Base-by-base conservation (phyloP, 1,284 basidiomycete species). In the Moniliella sp. region DNA sequence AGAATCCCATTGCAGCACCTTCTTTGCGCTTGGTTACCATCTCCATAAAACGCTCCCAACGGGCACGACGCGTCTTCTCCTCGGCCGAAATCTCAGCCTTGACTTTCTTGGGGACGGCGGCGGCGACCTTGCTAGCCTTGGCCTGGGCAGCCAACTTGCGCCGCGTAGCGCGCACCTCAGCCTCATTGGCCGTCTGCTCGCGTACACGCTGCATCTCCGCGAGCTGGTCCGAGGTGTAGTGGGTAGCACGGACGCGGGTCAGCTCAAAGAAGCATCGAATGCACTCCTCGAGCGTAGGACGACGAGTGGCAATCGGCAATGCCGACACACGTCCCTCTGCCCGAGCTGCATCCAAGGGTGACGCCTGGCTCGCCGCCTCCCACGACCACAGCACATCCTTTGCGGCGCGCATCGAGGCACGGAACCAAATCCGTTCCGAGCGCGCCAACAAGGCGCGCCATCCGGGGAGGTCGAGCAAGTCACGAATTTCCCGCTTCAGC, bases 251-350 rank as follows among this genome's bases (percentile, higher is more conserved):
- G 51, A 78, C 75, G 25, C 73, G 71, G 0, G 76, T 77, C 18
- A 99, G 69, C 60, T 97, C 88, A 35, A 73, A 65, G 38, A 93
- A 75, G 55, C 83, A 86, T 9, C 91, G 75, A 7, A 73, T 51
- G 15, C 93, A 70, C 60, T 99, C 91, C 14, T 80, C 73, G 65
- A 86, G 76, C 0, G 88, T 94, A 74, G 88, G 45, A 18, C 32
- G 44, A 28, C 49, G 36, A 9, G 55, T 54, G 4, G 47, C 43
- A 30, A 58, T 42, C 3, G 55, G 48, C 9, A 52, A 40, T 18
- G 40, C 42, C 7, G 38, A 40, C 1, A 57, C 34, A 3, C 67
- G 64, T 9, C 65, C 66, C 0, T 48, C 50, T n/a, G 35, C 31
- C 18, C 48, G 40, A 9, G 44, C 44, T 3, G 31, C 32, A n/a